A percentile compares a stretch with the other conserved stretches of the same genome.
These are phyloP conservation scores for Verbena officinalis DNA, from an alignment of 257 asterid species.

Conservation along the genomic window DNA sequence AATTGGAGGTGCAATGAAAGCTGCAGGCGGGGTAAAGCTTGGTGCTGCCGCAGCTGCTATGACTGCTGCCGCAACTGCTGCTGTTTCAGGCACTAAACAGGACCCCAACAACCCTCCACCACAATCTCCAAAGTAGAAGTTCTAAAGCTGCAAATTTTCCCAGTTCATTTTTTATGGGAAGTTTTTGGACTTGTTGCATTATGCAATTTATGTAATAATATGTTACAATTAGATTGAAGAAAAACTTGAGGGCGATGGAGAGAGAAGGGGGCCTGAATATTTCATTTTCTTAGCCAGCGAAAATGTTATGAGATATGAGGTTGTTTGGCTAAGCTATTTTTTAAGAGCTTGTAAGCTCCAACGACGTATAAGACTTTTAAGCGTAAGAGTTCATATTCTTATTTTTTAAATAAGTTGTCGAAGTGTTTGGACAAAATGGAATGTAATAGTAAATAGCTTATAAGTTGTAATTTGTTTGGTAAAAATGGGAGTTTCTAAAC, in stretches of 20 bases:
- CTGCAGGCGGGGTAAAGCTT: constrained; percentile 65
- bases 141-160: constrained; percentile 17
- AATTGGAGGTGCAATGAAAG: constrained; percentile 59
- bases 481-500: no score
- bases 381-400: no score
- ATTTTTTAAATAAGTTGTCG: no score
- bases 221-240: constrained; percentile 3
- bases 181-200: background rate
- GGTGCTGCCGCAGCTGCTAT: constrained; percentile 74
- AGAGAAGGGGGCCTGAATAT: constrained; percentile 1
- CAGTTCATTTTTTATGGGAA: constrained; percentile 21
- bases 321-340: no score
- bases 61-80: constrained; percentile 78
- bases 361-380: no score
- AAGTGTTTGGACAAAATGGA: no score
- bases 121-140: constrained; percentile 39
- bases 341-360: no score
- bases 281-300: background rate
- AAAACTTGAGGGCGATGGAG: constrained; percentile 8
- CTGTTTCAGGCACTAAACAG: constrained; percentile 57
- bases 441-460: no score
- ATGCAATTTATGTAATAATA: constrained; percentile 24
- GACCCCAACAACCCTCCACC: constrained; percentile 43
- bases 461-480: no score
- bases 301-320: background rate